A percentile compares a stretch with the other conserved stretches of the same genome.
Evolutionary conservation across 768 basidiomycete genomes (phyloP).

Genomic region (Mycena rosella): DNA sequence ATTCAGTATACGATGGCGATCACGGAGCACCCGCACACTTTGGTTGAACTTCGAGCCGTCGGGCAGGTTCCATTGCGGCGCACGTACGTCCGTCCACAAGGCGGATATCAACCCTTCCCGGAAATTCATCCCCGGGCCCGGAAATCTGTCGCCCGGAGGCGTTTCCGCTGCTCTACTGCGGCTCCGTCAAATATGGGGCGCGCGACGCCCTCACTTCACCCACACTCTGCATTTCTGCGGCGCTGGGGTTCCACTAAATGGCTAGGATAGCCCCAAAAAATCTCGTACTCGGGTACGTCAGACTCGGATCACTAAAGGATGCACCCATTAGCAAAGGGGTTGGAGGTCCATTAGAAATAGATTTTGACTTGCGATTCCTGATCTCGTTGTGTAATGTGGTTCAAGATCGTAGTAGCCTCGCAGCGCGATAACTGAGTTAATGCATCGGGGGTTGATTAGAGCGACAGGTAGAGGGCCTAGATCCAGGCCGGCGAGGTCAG

Average conservation of each 20-base stretch:
- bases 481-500: constrained; percentile 10
- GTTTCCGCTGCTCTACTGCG: constrained; percentile 32
- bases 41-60: constrained; percentile 2
- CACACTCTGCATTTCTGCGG: too few relatives aligned
- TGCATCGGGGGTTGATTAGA: not conserved
- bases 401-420: not conserved
- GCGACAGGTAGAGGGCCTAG: not conserved
- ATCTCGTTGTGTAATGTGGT: constrained; percentile 1
- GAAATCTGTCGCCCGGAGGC: constrained; percentile 35
- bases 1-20: constrained; percentile 13
- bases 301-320: constrained; percentile 28
- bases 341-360: not conserved
- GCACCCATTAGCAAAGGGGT: constrained; percentile 19
- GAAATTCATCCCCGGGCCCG: constrained; percentile 23
- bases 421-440: not conserved
- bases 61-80: constrained; percentile 6
- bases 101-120: constrained; percentile 35
- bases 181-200: constrained; percentile 26
- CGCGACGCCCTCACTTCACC: not conserved
- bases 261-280: not conserved
- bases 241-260: too few relatives aligned
- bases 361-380: constrained; percentile 12
- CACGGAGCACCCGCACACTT: constrained; percentile 8
- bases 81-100: constrained; percentile 27
- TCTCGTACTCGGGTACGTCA: constrained; percentile 30